Percentiles rank a stretch among this genome's conserved stretches.
phyloP scores from a whole-genome alignment of 2,329 filamentous ascomycete species.

The Colletotrichum tabaci region DNA sequence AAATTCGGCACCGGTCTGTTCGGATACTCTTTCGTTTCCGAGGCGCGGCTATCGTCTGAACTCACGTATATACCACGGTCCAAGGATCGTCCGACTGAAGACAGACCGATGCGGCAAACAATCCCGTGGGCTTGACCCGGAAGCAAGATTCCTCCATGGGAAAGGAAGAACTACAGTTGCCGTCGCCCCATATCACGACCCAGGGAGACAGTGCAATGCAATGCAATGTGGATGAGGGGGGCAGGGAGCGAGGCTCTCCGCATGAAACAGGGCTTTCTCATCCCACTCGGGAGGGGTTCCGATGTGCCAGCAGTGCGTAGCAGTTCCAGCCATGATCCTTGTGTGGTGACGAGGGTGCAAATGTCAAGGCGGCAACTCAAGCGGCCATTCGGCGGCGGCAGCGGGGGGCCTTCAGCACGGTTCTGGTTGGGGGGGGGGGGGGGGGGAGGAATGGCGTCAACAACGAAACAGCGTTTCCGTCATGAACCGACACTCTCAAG shows the following conservation, averaged over 20 bases:
- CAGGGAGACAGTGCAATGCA: background rate
- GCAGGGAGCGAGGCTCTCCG: slow-evolving; percentile 4
- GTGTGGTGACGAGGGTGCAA: slow-evolving; percentile 1
- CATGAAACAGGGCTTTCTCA: slow-evolving; percentile 21
- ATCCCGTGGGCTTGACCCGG: background rate
- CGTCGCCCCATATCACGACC: background rate
- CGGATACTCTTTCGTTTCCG: background rate
- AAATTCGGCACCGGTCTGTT: background rate
- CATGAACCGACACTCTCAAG: background rate
- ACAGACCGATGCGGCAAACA: background rate
- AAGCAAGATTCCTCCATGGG: background rate
- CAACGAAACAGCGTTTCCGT: background rate
- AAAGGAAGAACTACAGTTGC: background rate
- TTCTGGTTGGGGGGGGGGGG: background rate
- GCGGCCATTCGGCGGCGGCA: background rate
- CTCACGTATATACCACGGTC: too few relatives aligned
- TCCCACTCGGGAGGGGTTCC: slow-evolving; percentile 19
- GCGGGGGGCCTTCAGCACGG: background rate
- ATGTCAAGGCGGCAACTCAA: slow-evolving; percentile 10
- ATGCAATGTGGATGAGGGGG: background rate
- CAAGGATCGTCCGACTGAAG: too few relatives aligned
- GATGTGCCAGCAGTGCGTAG: background rate
- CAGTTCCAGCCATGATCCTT: slow-evolving; percentile 29
- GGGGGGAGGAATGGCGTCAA: slow-evolving; percentile 7
- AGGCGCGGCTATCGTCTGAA: background rate